Conservation (phyloP, 2,329 filamentous ascomycete species). For the Phialocephala sp. region DNA sequence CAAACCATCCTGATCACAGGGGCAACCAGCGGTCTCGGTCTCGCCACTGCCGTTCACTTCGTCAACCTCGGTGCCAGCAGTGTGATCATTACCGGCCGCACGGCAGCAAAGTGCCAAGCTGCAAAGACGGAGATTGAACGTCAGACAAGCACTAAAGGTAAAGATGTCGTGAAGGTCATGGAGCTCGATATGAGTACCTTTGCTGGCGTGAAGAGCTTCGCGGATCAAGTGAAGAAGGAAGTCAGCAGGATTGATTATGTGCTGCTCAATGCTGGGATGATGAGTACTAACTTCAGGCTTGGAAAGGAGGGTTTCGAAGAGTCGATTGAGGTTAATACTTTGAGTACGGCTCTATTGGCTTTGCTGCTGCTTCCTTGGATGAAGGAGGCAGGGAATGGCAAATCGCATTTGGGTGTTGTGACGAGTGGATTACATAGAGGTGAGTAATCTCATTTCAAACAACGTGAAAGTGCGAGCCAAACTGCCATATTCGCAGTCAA, state of each 20-base stretch:
- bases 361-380: constrained; percentile 57
- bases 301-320: constrained; percentile 53
- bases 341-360: constrained; percentile 61
- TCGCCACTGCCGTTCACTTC: constrained; percentile 48
- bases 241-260: constrained; percentile 38
- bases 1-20: constrained; percentile 50
- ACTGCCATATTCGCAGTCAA: background rate
- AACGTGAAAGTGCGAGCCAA: background rate
- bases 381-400: constrained; percentile 43
- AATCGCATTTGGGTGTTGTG: constrained; percentile 36
- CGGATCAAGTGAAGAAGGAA: constrained; percentile 33
- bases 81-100: constrained; percentile 50
- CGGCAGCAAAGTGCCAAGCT: constrained; percentile 44
- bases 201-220: constrained; percentile 33
- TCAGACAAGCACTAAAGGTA: constrained; percentile 29
- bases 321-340: constrained; percentile 61
- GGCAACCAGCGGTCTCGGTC: constrained; percentile 49
- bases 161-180: constrained; percentile 34
- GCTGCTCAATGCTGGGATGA: constrained; percentile 42
- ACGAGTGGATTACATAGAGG: constrained; percentile 33
- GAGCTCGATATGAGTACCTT: constrained; percentile 39
- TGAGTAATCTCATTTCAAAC: background rate
- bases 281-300: constrained; percentile 27
- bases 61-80: constrained; percentile 47
- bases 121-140: constrained; percentile 47